Evolutionary conservation across 257 asterid species (phyloP).

Genomic region (Lycium ferocissimum): DNA sequence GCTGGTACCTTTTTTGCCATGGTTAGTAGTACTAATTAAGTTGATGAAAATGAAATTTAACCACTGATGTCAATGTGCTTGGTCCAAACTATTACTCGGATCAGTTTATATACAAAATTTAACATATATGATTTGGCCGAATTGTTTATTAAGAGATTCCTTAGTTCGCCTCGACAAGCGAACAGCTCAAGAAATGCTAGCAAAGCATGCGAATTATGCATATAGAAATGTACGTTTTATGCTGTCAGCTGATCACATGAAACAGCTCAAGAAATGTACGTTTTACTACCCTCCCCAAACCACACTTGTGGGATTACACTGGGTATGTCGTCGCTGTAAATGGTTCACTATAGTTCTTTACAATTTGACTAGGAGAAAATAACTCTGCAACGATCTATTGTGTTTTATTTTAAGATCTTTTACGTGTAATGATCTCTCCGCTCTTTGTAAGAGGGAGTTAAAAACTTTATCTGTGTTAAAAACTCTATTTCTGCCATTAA

Average conservation of each 20-base stretch:
- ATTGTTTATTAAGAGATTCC: background rate
- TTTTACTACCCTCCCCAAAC: no score
- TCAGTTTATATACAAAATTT: background rate
- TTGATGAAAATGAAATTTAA: background rate
- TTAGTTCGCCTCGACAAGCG: background rate
- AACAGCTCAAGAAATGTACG: no score
- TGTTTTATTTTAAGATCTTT: no score
- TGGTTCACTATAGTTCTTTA: no score
- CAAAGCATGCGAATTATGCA: background rate
- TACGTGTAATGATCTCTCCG: no score
- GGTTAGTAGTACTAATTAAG: background rate
- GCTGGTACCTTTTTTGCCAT: background rate
- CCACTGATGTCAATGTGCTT: background rate
- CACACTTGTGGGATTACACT: no score
- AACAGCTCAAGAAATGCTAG: background rate
- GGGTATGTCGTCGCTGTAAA: no score
- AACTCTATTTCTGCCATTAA: no score
- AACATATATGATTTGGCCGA: background rate
- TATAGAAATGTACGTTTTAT: conserved; percentile 4
- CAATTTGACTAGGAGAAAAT: no score
- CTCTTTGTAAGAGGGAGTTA: no score
- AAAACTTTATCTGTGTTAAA: no score
- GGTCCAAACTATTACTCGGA: background rate
- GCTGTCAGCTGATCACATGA: background rate
- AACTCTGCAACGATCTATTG: no score